Evolutionary conservation across 352 stramenopile genomes (phyloP).

Genomic region (Ophiocytium majus): DNA sequence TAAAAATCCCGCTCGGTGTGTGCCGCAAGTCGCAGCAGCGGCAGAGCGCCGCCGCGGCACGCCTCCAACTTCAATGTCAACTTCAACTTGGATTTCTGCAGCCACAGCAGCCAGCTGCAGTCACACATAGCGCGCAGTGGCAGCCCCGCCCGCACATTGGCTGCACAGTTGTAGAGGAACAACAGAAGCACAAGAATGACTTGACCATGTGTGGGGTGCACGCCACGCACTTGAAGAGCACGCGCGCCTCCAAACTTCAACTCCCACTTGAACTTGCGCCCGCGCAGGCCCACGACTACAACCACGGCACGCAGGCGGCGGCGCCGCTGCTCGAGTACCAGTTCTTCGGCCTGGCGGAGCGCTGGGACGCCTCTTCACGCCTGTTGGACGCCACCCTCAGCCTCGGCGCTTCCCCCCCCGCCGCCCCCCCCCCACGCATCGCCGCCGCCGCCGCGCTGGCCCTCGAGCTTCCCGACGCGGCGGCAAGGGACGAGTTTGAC

Average conservation of each 20-base stretch:
- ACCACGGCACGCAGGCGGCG: not conserved
- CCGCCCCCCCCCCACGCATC: not conserved
- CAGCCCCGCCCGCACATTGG: not conserved
- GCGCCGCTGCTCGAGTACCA: constrained; percentile 11
- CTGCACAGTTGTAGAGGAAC: not conserved
- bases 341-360: constrained; percentile 1
- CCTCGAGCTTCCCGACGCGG: constrained; percentile 2
- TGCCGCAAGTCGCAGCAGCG: too few species aligned
- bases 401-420: not conserved
- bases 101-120: too few species aligned
- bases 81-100: too few species aligned
- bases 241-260: too few species aligned
- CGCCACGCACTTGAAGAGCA: too few species aligned
- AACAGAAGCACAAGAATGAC: not conserved
- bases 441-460: not conserved
- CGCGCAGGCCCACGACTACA: not conserved
- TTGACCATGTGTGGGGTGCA: too few species aligned
- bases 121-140: too few species aligned
- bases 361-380: not conserved
- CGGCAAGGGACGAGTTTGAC: not conserved
- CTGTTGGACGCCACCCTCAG: not conserved
- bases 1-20: too few species aligned
- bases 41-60: too few species aligned
- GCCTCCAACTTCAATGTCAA: too few species aligned
- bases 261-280: too few species aligned